Percentiles rank a stretch among this genome's conserved stretches.
Conservation (phyloP, 768 basidiomycete species). For the Termitomyces eurrhizus region DNA sequence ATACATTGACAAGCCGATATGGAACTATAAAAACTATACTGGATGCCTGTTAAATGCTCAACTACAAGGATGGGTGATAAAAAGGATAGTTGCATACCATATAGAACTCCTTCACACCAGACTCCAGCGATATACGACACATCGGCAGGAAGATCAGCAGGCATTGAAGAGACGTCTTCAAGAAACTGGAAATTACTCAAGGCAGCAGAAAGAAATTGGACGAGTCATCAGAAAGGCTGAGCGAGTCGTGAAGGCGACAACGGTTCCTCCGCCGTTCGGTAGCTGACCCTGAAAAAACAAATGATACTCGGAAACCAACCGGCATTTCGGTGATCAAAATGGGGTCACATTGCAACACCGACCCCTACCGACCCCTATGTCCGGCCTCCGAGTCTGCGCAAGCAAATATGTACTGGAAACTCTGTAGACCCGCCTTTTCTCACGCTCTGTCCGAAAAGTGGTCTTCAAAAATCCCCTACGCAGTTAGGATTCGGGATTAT, state of each 20-base stretch:
- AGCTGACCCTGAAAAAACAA: not conserved
- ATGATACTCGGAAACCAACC: not conserved
- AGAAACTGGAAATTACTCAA: not conserved
- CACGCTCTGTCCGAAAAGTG: no score
- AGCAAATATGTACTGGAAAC: no score
- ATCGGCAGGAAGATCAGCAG: slow-evolving; percentile 24
- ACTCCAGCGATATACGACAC: slow-evolving; percentile 27
- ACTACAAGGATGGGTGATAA: not conserved
- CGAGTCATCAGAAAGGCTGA: not conserved
- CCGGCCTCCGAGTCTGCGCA: not conserved
- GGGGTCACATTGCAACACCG: no score
- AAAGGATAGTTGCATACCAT: slow-evolving; percentile 16
- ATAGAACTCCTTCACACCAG: slow-evolving; percentile 27
- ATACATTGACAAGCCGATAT: not conserved
- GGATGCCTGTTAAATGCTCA: slow-evolving; percentile 18
- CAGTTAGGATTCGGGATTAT: no score
- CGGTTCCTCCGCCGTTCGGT: no score
- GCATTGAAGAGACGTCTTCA: slow-evolving; percentile 13
- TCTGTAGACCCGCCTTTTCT: no score
- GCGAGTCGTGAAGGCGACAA: not conserved
- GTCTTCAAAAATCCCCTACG: no score
- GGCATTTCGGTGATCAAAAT: not conserved
- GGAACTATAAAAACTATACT: slow-evolving; percentile 14
- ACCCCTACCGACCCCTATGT: not conserved
- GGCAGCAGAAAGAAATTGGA: not conserved